These are phyloP conservation scores for Cafeteria roenbergensis DNA, from an alignment of 108 stramenopile species.

Conservation along the genomic window DNA sequence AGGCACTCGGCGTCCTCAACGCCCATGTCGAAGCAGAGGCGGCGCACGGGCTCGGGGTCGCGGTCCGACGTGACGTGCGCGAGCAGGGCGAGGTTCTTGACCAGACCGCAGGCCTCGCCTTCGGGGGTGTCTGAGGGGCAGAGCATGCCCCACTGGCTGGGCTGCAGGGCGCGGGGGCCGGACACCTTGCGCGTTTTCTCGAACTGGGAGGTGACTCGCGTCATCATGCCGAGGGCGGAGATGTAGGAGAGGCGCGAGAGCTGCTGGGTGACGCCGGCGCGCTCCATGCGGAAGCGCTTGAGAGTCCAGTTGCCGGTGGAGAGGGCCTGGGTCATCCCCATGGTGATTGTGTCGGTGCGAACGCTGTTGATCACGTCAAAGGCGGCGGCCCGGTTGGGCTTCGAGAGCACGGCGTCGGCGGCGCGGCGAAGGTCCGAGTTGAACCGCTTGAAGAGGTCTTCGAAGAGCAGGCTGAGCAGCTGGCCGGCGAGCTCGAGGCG, in stretches of 20 bases:
- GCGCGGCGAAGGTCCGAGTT: conserved; percentile 80
- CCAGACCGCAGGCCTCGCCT: conserved; percentile 92
- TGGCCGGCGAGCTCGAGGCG: conserved; percentile 90
- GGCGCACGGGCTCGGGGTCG: conserved; percentile 67
- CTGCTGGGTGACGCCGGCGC: conserved; percentile 93
- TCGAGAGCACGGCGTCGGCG: conserved; percentile 78
- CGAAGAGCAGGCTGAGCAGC: conserved; percentile 80
- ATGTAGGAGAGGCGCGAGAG: conserved; percentile 76
- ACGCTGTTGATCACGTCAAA: conserved; percentile 84
- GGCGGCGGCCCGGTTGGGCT: conserved; percentile 74
- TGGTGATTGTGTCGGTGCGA: conserved; percentile 76
- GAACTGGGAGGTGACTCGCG: conserved; percentile 85
- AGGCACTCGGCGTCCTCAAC: conserved; percentile 68
- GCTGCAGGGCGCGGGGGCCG: conserved; percentile 86
- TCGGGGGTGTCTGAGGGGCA: conserved; percentile 97
- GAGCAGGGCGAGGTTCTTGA: conserved; percentile 92
- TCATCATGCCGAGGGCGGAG: conserved; percentile 92
- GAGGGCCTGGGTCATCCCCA: conserved; percentile 85
- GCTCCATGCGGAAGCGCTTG: conserved; percentile 94
- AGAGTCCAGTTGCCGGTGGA: conserved; percentile 95
- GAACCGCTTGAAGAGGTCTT: conserved; percentile 93
- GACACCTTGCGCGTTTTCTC: conserved; percentile 92
- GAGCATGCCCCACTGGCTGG: conserved; percentile 96
- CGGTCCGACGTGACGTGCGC: conserved; percentile 92
- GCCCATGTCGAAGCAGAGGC: conserved; percentile 78